Evolutionary conservation across 441 rosid genomes (phyloP), one percentile per base, ranked within the genome.

Genomic region (Gossypium lobatum): DNA sequence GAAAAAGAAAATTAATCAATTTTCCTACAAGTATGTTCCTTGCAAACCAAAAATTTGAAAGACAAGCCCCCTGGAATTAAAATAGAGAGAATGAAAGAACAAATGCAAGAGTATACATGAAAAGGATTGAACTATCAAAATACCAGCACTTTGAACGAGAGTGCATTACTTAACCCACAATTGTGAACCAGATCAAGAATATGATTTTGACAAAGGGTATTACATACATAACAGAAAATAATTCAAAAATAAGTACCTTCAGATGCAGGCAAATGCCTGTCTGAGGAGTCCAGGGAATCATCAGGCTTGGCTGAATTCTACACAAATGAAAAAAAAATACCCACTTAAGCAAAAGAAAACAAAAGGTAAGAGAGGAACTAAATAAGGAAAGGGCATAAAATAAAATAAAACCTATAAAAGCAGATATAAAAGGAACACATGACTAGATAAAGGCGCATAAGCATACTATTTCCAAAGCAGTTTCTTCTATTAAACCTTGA

Each of bases 231-330:
- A 50, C 26, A 26, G 9, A 79, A 34, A 64, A 73, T 45, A 67
- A 78, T 68, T 73, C 53, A 73, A 45, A 70, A 78, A 76, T 21
- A 26, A 26, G 69, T 84, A 92, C 97, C 97, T 82, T 81, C 83
- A 58, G 70, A 76, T 65, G 71, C 62, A 64, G 72, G 80, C 8
- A 83, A 74, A 74, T 23, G 26, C 71, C 73, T 75, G 37, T 60
- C 81, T 61, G 59, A 74, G 79, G 83, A 73, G 67, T 81, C 82
- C 72, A 80, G 83, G 66, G 72, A 69, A 70, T 54, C 82, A 72
- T 79, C 82, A 74, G 61, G 77, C 54, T 78, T 77, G 16, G 61
- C 74, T 42, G 80, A 76, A 73, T 64, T 82, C 96, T 89, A 85
- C 78, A 83, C 31, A 60, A 70, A 70, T 10, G 34, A 67, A 34